Evolutionary conservation across 2,329 filamentous ascomycete genomes (phyloP), one percentile per base, ranked within the genome.

Genomic region (Xylariaceae sp.): DNA sequence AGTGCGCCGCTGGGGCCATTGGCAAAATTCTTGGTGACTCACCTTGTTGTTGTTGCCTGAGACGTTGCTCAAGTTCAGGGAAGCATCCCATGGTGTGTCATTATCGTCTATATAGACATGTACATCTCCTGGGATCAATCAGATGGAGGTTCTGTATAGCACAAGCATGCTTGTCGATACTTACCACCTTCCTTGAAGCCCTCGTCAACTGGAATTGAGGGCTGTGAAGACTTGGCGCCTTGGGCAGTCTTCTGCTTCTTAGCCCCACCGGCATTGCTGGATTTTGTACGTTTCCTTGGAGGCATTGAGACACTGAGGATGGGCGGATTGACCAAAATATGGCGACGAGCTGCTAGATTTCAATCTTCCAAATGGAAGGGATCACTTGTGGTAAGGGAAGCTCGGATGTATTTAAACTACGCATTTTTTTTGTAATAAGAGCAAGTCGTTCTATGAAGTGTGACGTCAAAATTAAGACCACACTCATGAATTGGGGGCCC

Each of bases 21-120:
- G 28, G 3, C 17, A 14, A 7, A 11, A 6, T 9, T 11, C 2
- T 3, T 28, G 13, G 3, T 22, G 13, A 31, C 40, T 41, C 36
- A 51, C 51, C 31, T 56, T 56, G 49, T 59, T 59, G 34, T 59
- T 59, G 14, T 59, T 59, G 11, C 56, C 54, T 42, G 56, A 59
- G 5, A 57, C 54, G 41, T 55, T 57, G 19, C 56, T 59, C 16
- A 59, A 43, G 19, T 59, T 59, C 33, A 59, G 34, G 38, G 54
- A 57, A 3, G 56, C 56, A 46, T 59, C 56, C 54, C 51, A 59
- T 12, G 50, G 45, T 6, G 48, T 55, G 12, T 36, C 54, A 48
- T 59, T 47, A 19, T 57, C 47, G 34, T 59, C 56, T 34, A 55
- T 50, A 18, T 59, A 47, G 22, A 59, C 51, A 19, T 48, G 51